These are phyloP conservation scores for Gardenia jasminoides DNA, from an alignment of 257 asterid genomes.

Conservation along the genomic window DNA sequence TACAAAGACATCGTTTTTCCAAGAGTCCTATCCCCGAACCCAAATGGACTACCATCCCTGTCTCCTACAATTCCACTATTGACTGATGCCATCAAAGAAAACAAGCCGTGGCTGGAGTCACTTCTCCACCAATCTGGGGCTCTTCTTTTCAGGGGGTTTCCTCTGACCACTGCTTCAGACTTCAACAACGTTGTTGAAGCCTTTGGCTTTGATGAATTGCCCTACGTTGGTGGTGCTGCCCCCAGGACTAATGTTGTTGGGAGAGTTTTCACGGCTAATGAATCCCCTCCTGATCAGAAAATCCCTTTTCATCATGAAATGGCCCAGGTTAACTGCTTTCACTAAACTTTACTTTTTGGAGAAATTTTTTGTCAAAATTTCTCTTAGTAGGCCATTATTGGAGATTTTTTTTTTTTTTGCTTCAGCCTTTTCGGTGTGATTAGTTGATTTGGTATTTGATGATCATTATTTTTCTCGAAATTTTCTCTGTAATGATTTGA, in stretches of 20 bases:
- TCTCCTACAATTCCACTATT: slow-evolving; percentile 18
- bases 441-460: not conserved
- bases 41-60: not conserved
- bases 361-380: no score
- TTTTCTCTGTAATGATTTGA: not conserved
- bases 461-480: not conserved
- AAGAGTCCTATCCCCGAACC: slow-evolving; percentile 46
- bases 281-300: slow-evolving; percentile 86
- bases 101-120: slow-evolving; percentile 57
- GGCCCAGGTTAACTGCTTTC: slow-evolving; percentile 56
- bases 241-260: slow-evolving; percentile 77
- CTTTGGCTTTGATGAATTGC: slow-evolving; percentile 76
- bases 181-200: slow-evolving; percentile 85
- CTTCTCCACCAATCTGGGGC: slow-evolving; percentile 65
- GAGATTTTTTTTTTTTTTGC: not conserved
- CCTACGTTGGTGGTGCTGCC: slow-evolving; percentile 89
- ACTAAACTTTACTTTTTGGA: not conserved
- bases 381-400: not conserved
- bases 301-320: slow-evolving; percentile 83
- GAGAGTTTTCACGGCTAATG: slow-evolving; percentile 85
- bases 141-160: slow-evolving; percentile 64
- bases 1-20: slow-evolving; percentile 57
- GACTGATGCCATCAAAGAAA: slow-evolving; percentile 40
- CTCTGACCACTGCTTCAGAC: slow-evolving; percentile 52
- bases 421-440: not conserved